Conservation (phyloP, 192 early-diverging fungal genomes). For the Coemansia asiatica region DNA sequence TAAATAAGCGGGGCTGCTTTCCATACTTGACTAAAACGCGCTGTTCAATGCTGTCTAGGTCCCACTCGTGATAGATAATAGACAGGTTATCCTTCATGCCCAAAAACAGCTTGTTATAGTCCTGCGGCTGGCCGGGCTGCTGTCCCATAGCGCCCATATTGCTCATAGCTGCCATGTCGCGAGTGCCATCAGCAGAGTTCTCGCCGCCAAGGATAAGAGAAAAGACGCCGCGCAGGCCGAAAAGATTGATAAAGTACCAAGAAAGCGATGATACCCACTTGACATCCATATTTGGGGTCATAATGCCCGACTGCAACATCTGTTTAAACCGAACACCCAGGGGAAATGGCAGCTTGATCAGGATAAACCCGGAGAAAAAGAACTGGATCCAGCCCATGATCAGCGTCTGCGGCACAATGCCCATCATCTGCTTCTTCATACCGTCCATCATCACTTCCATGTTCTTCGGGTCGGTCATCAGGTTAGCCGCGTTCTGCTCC, state of each 20-base stretch:
- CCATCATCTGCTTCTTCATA: conserved; percentile 97
- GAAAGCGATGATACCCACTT: conserved; percentile 96
- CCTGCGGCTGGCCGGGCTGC: conserved; percentile 77
- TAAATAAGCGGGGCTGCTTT: conserved; percentile 47
- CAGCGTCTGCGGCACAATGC: conserved; percentile 96
- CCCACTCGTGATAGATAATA: conserved; percentile 79
- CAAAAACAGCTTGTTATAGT: conserved; percentile 83
- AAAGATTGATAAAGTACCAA: conserved; percentile 98
- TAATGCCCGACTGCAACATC: conserved; percentile 96
- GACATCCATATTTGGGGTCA: conserved; percentile 96
- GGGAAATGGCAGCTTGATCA: conserved; percentile 96
- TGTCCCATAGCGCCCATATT: conserved; percentile 74
- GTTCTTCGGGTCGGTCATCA: conserved; percentile 87
- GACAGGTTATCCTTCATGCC: conserved; percentile 85
- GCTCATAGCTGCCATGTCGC: conserved; percentile 92
- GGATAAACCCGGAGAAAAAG: conserved; percentile 97
- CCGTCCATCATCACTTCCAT: conserved; percentile 98
- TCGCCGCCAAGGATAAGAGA: conserved; percentile 88
- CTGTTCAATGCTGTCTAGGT: conserved; percentile 76
- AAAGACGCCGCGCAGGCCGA: conserved; percentile 91
- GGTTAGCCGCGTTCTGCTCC: conserved; percentile 64
- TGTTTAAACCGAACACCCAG: conserved; percentile 94
- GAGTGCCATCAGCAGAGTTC: conserved; percentile 80
- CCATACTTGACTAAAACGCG: conserved; percentile 79
- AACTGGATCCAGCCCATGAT: conserved; percentile 99